Evolutionary conservation across 805 yeast species (phyloP), one percentile per base, ranked within the genome.

Genomic region (Grigorovia transvaalensis): DNA sequence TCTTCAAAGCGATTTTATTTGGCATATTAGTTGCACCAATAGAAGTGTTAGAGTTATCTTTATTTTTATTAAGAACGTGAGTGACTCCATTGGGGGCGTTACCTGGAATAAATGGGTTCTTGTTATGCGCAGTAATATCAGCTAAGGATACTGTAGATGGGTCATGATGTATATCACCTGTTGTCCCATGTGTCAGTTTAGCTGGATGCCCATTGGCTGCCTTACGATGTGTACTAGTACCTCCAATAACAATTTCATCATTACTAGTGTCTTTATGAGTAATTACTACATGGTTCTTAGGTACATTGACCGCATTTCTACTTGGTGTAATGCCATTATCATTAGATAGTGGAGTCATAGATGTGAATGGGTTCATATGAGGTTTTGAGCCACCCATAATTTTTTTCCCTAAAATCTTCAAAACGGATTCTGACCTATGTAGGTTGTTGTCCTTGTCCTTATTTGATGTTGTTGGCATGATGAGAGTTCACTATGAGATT

Each of bases 31-130:
- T 52, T 18, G 41, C 8, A 13, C 35, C 46, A 15, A 29, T 47
- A 15, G 38, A 27, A 15, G 42, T 51, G 15, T 29, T 19, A 9
- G 30, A 35, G 38, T 49, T 50, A 30, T 45, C 27, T 19, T 48
- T 47, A 20, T 46, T 45, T 44, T 50, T 20, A 18, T 33, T 20
- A 8, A 15, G 35, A 19, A 44, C 27, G 11, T 33, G 13, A 18
- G 17, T 20, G 13, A 4, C 8, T 7, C 20, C 27, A 20, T 46
- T 33, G 12, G 42, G 42, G n/a, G 44, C 47, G 20, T 45, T 40
- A n/a, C 30, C 23, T 17, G 51, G 46, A 35, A 64, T 57, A 47
- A 65, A 66, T 1, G 70, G 70, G 46, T 66, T 66, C 27, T 56
- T 57, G 38, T 59, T 64, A 48, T 66, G 69, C 1, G 65, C 59